Base-by-base conservation (phyloP, 2,329 filamentous ascomycete species). In the Pseudogymnoascus destructans region DNA sequence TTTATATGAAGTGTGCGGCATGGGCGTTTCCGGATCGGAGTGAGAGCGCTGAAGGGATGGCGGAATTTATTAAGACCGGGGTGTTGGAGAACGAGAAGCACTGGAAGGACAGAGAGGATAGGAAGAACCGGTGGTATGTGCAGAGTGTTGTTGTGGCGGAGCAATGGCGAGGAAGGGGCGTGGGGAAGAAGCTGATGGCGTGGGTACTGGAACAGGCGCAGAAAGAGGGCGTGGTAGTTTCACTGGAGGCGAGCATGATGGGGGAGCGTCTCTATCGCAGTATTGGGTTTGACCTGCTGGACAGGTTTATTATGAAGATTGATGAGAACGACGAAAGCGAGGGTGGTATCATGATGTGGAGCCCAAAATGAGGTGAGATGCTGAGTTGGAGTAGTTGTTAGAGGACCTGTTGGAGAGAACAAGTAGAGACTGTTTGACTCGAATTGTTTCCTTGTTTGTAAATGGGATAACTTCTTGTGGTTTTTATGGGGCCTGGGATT, bases 181-280 rank as follows among this genome's bases (percentile, higher is more conserved):
- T 66, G 55, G 66, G 66, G 54, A 66, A 62, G 63, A 61, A 13
- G 52, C 55, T 68, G 25, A 66, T 68, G 65, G 58, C 46, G 23
- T 62, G 66, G 60, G 61, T 65, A 7, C 54, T 65, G n/a, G 42
- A 55, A 32, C 61, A 55, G 55, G 65, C 66, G 4, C 61, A 65
- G 55, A 56, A 57, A 33, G 66, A 68, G 56, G 55, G 52, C 17
- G 65, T 67, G 7, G 9, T 59, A 15, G 56, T 66, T 7, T 64
- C 63, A 1, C 27, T 68, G 55, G 64, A 65, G 35, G 59, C 63
- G 2, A 67, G 62, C 60, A 38, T 21, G 5, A n/a, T 25, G 10
- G 66, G 66, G 7, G 66, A 66, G 54, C n/a, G 15, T 7, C 52
- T 67, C 58, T 67, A 66, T 60, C 49, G 59, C 25, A 62, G 59